Evolutionary conservation across 2,329 filamentous ascomycete species (phyloP), one percentile per base, ranked within the genome.

Genomic region (Ophiocordyceps sinensis): DNA sequence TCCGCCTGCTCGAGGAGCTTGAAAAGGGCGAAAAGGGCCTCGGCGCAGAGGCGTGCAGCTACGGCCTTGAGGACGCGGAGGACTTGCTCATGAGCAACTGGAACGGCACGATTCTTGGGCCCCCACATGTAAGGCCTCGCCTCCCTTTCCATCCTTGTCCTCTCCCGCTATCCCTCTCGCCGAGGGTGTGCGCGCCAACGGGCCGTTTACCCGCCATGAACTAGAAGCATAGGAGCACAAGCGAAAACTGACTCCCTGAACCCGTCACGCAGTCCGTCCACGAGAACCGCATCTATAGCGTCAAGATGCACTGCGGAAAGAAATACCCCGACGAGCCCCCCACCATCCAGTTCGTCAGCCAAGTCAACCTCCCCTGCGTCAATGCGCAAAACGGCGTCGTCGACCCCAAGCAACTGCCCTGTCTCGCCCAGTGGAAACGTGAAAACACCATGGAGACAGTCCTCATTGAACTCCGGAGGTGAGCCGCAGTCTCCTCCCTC

Each of bases 1-100:
- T 98, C 62, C 82, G 89, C 58, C 77, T 98, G 50, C 73, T 98
- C 43, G 91, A 95, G 63, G 91, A 98, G 77, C 75, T 98, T 17
- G 91, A 98, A 70, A 96, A 96, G 70, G 91, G 91, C 57, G 91
- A 98, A 70, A 98, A 98, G 66, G 91, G 91, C 46, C 74, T 91
- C 48, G 89, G 91, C 57, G 87, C 89, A 61, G 91, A 96, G 68
- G 88, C 88, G 46, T 96, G 89, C 68, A 96, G 91, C 36, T 96
- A 96, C 54, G 91, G 91, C 53, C 76, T 98, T 43, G 86, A 89
- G 49, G 87, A 96, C 61, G 81, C 85, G 38, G 88, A 95, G 58
- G 91, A 98, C 57, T 75, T 95, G 49, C 77, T 91, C 63, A 94
- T 98, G 88, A 89, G 84, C 48, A 87, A 95, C 70, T 98, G 91